A percentile compares a stretch with the other conserved stretches of the same genome.
Evolutionary conservation across 2,329 filamentous ascomycete genomes (phyloP).

Genomic region (Epichloe festucae): DNA sequence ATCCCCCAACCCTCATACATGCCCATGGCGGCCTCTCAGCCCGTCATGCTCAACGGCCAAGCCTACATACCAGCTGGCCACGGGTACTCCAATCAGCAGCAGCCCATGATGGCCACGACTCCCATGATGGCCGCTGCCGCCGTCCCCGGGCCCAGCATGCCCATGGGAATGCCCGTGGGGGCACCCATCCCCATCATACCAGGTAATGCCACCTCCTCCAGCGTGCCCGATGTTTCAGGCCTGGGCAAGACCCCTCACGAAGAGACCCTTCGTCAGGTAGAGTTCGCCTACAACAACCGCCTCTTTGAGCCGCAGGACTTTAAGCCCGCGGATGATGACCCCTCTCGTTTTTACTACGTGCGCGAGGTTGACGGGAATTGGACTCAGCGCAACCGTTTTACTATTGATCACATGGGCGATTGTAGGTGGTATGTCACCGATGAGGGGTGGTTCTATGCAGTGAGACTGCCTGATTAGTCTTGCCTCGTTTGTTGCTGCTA

Average conservation of each 20-base stretch:
- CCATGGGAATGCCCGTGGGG: conserved; percentile 7
- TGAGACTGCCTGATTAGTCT: conserved; percentile 31
- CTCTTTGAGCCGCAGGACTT: conserved; percentile 48
- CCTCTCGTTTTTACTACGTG: conserved; percentile 45
- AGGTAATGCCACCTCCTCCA: conserved; percentile 21
- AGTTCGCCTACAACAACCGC: conserved; percentile 36
- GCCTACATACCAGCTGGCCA: conserved; percentile 11
- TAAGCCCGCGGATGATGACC: conserved; percentile 48
- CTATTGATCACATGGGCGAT: conserved; percentile 44
- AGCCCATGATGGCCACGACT: conserved; percentile 15
- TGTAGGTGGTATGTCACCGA: conserved; percentile 47
- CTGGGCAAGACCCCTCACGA: conserved; percentile 38
- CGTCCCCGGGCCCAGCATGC: conserved; percentile 6
- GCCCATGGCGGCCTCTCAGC: conserved; percentile 13
- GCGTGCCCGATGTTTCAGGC: conserved; percentile 35
- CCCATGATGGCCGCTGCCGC: conserved; percentile 14
- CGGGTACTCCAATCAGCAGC: conserved; percentile 14
- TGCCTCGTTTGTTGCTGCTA: not conserved
- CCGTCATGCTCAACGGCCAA: conserved; percentile 21
- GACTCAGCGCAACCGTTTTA: conserved; percentile 44
- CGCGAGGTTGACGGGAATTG: conserved; percentile 48
- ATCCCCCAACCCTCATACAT: conserved; percentile 16
- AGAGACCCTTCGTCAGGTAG: conserved; percentile 31
- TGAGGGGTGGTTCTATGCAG: conserved; percentile 48
- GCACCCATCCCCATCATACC: conserved; percentile 21